phyloP scores from a whole-genome alignment of 306 rosid genomes.

The Ammopiptanthus mongolicus region DNA sequence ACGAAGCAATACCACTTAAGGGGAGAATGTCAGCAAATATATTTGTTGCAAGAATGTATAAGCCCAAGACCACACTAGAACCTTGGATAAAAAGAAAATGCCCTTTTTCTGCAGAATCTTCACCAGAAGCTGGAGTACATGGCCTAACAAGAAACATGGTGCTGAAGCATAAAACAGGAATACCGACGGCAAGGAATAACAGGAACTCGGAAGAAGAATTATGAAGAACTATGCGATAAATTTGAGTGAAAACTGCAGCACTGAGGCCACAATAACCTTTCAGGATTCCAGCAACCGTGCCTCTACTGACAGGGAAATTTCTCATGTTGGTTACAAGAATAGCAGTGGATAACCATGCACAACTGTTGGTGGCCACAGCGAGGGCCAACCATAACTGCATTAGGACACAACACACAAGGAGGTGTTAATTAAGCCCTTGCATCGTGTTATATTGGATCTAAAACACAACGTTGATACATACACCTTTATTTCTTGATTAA shows the following conservation, averaged over 20 bases:
- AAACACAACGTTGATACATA: background rate
- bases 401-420: background rate
- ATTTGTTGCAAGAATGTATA: constrained; percentile 58
- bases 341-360: constrained; percentile 72
- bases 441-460: background rate
- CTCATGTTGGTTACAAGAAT: constrained; percentile 85
- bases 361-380: constrained; percentile 59
- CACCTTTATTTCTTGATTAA: background rate
- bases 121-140: constrained; percentile 65
- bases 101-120: constrained; percentile 40
- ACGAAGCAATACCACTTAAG: constrained; percentile 25
- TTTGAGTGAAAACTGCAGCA: constrained; percentile 68
- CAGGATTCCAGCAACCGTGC: constrained; percentile 70
- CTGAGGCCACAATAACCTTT: constrained; percentile 77
- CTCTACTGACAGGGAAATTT: constrained; percentile 68
- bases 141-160: constrained; percentile 67
- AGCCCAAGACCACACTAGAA: constrained; percentile 56
- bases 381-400: constrained; percentile 71
- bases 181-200: constrained; percentile 54
- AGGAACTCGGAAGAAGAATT: constrained; percentile 59
- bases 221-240: constrained; percentile 48
- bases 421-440: background rate
- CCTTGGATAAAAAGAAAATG: constrained; percentile 63
- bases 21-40: constrained; percentile 24
- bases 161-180: constrained; percentile 55